phyloP scores from a whole-genome alignment of 345 rosid species.

The Eucalyptus regnans region DNA sequence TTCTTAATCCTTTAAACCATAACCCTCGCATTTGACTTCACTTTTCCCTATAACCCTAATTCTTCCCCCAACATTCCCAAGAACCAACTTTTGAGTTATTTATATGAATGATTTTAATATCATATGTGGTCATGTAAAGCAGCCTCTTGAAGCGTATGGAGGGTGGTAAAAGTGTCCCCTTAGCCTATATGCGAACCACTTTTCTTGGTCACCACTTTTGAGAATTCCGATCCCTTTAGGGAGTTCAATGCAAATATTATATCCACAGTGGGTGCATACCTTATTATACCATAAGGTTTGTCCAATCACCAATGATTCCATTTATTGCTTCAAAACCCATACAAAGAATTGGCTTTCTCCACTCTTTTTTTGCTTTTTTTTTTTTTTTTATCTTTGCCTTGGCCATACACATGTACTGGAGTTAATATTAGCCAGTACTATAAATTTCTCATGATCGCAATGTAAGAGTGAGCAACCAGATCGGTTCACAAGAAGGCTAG shows the following conservation, averaged over 20 bases:
- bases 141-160: neutral
- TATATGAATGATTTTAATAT: neutral
- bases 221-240: neutral
- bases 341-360: neutral
- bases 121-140: neutral
- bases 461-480: neutral
- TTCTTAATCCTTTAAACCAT: slow-evolving; percentile 14
- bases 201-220: neutral
- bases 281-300: neutral
- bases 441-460: neutral
- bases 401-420: neutral
- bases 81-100: neutral
- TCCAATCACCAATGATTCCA: neutral
- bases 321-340: neutral
- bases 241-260: neutral
- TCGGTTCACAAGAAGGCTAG: neutral
- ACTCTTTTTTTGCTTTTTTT: too few species aligned
- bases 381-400: neutral
- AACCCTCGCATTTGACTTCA: slow-evolving; percentile 1
- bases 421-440: neutral
- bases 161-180: neutral
- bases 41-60: neutral
- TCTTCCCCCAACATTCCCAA: neutral
- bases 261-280: neutral
- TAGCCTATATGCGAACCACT: neutral